Evolutionary conservation across 805 yeast species (phyloP), one percentile per base, ranked within the genome.

Genomic region (Kuraishia piskuri): DNA sequence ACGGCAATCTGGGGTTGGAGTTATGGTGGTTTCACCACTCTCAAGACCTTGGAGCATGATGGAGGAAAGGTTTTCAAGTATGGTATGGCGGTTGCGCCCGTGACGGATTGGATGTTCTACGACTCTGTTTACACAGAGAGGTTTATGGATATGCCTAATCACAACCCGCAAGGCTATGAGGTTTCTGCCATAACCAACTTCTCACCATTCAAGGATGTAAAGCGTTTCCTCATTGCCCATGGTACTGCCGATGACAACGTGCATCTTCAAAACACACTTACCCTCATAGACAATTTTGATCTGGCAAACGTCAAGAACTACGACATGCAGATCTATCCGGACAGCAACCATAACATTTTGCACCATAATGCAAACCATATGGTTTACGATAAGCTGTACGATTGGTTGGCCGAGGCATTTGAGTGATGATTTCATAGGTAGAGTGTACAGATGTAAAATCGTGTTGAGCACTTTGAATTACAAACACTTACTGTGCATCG

Each of bases 1-100:
- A 79, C 85, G 3, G 88, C 90, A 0, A 76, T 87, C 44, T 88
- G 94, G 91, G 96, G 96, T 17, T 88, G 94, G 91, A 84, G 91
- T 0, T 88, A 86, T 66, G 96, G 96, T 53, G 96, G 92, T 0
- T 88, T 84, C 62, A 74, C 84, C 8, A 83, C 92, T 0, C 68
- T 88, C 52, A 88, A 88, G 64, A 85, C 91, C 0, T 63, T 87
- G 36, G 95, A 88, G 64, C 74, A 71, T 50, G 95, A 88, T 62
- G 61, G 65, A 14, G 84, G 88, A 5, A 67, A 77, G 8, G 74
- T 76, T 0, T 87, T 88, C 71, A 82, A 83, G 56, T 88, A 77
- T 62, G 94, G 92, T 8, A 80, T 86, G 75, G 82, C 91, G 0
- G 90, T 88, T 46, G 95, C 96, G 0, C 96, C 96, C 0, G 95